A percentile compares a stretch with the other conserved stretches of the same genome.
Conservation (phyloP, 352 stramenopile genomes). For the Globisporangium lucens region DNA sequence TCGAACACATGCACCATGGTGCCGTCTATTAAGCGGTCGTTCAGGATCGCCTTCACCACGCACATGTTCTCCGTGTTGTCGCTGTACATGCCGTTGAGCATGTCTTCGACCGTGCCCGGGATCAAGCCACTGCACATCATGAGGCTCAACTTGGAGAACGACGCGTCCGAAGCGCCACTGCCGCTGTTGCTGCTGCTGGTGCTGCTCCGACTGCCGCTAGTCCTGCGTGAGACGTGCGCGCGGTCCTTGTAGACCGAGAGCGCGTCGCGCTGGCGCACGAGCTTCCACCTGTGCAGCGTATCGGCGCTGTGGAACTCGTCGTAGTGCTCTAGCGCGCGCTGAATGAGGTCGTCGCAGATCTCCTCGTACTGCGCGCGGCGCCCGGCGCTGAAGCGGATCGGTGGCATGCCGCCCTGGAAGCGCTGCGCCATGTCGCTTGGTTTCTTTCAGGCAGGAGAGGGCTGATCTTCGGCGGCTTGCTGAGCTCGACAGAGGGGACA, state of each 20-base stretch:
- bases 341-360: conserved; percentile 53
- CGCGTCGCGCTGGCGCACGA: conserved; percentile 50
- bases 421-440: too few relatives aligned
- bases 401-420: too few relatives aligned
- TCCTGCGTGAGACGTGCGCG: conserved; percentile 1
- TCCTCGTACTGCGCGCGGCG: conserved; percentile 40
- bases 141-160: conserved; percentile 33
- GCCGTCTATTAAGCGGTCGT: conserved; percentile 47
- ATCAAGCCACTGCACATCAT: conserved; percentile 58
- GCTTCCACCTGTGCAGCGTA: conserved; percentile 44
- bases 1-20: conserved; percentile 61
- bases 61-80: conserved; percentile 58
- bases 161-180: neutral
- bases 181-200: neutral
- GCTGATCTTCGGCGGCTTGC: too few relatives aligned
- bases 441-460: too few relatives aligned
- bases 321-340: conserved; percentile 48
- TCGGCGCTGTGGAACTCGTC: conserved; percentile 48
- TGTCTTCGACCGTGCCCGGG: conserved; percentile 53
- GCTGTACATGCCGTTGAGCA: conserved; percentile 42
- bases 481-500: too few relatives aligned
- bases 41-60: conserved; percentile 39
- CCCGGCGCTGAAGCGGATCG: conserved; percentile 7
- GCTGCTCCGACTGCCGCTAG: neutral
- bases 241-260: conserved; percentile 49